Conservation (phyloP, 345 rosid species). For the Dimocarpus longan region DNA sequence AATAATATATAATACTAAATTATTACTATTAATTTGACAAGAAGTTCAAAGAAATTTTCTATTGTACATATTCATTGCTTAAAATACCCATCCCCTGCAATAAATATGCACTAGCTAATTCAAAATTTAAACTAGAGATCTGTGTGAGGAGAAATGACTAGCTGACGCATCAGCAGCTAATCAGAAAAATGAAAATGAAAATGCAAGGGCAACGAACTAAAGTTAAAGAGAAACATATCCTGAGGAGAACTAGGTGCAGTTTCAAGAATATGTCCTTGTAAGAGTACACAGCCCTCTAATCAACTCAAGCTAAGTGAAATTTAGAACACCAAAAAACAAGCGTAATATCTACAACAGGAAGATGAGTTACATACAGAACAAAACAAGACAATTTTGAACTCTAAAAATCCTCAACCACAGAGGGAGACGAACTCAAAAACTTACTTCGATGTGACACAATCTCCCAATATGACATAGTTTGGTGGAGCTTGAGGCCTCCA, state of each 20-base stretch:
- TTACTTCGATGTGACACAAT: constrained; percentile 97
- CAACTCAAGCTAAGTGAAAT: neutral
- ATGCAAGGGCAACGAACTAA: no score
- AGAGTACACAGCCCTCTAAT: neutral
- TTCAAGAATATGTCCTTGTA: neutral
- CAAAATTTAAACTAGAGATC: neutral
- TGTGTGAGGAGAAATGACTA: neutral
- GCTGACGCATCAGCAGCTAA: neutral
- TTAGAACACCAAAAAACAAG: neutral
- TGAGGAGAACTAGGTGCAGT: neutral
- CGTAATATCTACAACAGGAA: neutral
- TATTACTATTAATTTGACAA: no score
- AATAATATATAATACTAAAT: no score
- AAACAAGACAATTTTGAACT: neutral
- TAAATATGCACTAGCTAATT: neutral
- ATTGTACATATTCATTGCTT: no score
- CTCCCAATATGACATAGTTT: constrained; percentile 93
- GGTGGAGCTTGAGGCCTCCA: constrained; percentile 98
- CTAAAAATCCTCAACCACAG: neutral
- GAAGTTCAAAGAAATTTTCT: no score
- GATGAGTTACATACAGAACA: neutral
- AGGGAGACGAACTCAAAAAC: neutral
- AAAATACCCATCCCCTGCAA: neutral
- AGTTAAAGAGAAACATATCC: no score
- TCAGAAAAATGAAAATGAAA: neutral